Base-by-base conservation (phyloP, 176 grass and related monocot species). In the Tillandsia fasciculata region DNA sequence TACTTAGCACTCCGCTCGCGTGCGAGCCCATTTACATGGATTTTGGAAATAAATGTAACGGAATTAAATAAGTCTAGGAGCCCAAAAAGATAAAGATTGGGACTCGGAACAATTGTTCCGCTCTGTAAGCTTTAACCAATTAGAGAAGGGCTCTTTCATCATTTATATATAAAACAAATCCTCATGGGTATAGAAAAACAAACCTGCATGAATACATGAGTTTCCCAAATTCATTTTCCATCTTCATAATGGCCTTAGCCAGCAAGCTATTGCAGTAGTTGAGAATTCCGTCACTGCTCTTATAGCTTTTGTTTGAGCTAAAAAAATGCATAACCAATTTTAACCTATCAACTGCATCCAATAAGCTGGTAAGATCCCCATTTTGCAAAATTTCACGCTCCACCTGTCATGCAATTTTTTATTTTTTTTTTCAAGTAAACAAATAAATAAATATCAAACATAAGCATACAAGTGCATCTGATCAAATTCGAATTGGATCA, bases 281-380 rank as follows among this genome's bases (percentile, higher is more conserved):
- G 51, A 93, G 86, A 18, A 99, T 89, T 8, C 87, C 84, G 74
- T 93, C 94, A 23, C 84, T 99, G 70, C 78, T 93, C 18, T 80
- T 82, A 49, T 93, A 90, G 66, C 84, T 92, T 85, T 86, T 92
- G 67, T 93, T 90, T 1, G 94, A 92, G 76, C 80, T 97, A 28
- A 93, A 97, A 82, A 97, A 97, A 3, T 75, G 79, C 50, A 87
- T 74, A 8, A 97, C 85, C 64, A 82, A 85, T 61, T 89, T 77
- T 66, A 97, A 48, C 8, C 82, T 77, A 69, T 97, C 94, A 42
- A 93, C 87, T 0, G 94, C 89, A 6, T 90, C 84, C 18, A 97
- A 80, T 64, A 90, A 97, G 28, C 84, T 82, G 64, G 90, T 80
- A 11, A 97, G 85, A 50, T 97, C 88, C 14, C 92, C 84, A 2